A percentile compares a stretch with the other conserved stretches of the same genome.
These are phyloP conservation scores for Xeromyces bisporus DNA, from an alignment of 495 filamentous ascomycete genomes.

Conservation along the genomic window DNA sequence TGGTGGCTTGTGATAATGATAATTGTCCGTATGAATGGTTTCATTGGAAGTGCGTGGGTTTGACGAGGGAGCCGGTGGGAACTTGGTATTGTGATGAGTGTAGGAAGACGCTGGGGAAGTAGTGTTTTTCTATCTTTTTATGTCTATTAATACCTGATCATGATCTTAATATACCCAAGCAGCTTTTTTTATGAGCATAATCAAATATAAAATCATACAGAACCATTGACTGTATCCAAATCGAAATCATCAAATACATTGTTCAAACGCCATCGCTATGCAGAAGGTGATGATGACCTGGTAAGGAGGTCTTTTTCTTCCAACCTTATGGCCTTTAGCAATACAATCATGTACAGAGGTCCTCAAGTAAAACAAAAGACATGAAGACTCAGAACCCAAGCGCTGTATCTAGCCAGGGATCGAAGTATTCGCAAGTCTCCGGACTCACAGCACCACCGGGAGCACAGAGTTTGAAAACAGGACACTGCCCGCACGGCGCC, in stretches of 20 bases:
- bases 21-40: conserved; percentile 94
- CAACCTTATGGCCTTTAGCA: conserved; percentile 4
- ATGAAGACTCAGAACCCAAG: conserved; percentile 17
- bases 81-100: conserved; percentile 89
- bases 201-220: too few relatives aligned
- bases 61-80: conserved; percentile 75
- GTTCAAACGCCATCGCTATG: conserved; percentile 22
- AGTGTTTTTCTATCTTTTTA: conserved; percentile 1
- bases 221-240: conserved; percentile 4
- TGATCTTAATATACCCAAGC: too few relatives aligned
- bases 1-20: conserved; percentile 96
- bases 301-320: too few relatives aligned
- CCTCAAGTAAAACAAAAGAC: too few relatives aligned
- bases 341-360: too few relatives aligned
- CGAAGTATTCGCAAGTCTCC: conserved; percentile 79
- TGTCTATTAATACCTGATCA: too few relatives aligned
- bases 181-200: too few relatives aligned
- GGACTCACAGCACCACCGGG: conserved; percentile 79
- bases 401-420: conserved; percentile 48
- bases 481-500: conserved; percentile 78
- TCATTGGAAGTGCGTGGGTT: conserved; percentile 87
- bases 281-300: conserved; percentile 5
- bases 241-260: conserved; percentile 8
- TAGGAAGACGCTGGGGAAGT: conserved; percentile 40
- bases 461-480: conserved; percentile 83